A percentile compares a stretch with the other conserved stretches of the same genome.
Evolutionary conservation across 202 grass and related monocot species (phyloP).

Genomic region (Miscanthus sacchariflorus): DNA sequence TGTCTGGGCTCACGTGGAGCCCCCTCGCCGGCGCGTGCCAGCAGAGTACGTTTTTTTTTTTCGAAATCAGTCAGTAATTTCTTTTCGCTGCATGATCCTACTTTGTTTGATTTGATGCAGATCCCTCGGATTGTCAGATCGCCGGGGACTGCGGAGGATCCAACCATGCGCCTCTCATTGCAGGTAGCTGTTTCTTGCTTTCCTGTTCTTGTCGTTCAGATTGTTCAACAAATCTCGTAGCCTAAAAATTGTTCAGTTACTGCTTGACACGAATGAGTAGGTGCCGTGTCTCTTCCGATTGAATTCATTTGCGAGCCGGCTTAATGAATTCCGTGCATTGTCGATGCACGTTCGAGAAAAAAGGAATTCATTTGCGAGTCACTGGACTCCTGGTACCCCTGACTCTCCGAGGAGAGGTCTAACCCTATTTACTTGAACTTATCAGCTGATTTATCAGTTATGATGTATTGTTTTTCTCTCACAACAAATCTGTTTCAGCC

Average conservation of each 20-base stretch:
- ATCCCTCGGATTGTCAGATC: constrained; percentile 31
- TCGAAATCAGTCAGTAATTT: not conserved
- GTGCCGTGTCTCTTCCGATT: not conserved
- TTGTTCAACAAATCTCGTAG: not conserved
- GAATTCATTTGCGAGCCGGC: not conserved
- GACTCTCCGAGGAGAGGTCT: no score
- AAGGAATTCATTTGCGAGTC: not conserved
- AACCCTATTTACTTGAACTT: no score
- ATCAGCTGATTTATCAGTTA: no score
- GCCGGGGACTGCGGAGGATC: constrained; percentile 47
- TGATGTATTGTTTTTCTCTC: no score
- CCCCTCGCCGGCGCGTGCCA: constrained; percentile 67
- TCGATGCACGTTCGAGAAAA: no score
- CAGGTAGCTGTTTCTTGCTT: constrained; percentile 30
- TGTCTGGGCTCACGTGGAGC: constrained; percentile 55
- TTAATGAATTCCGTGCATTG: no score
- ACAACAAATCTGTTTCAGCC: no score
- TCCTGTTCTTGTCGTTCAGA: not conserved
- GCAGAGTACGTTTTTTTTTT: constrained; percentile 49
- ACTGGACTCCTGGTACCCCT: no score
- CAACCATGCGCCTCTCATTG: constrained; percentile 59
- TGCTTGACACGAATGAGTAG: not conserved
- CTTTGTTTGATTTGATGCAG: no score
- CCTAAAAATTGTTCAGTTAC: not conserved
- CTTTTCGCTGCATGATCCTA: not conserved